Conservation (phyloP, 2,329 filamentous ascomycete species). For the Hypoxylon sp. region DNA sequence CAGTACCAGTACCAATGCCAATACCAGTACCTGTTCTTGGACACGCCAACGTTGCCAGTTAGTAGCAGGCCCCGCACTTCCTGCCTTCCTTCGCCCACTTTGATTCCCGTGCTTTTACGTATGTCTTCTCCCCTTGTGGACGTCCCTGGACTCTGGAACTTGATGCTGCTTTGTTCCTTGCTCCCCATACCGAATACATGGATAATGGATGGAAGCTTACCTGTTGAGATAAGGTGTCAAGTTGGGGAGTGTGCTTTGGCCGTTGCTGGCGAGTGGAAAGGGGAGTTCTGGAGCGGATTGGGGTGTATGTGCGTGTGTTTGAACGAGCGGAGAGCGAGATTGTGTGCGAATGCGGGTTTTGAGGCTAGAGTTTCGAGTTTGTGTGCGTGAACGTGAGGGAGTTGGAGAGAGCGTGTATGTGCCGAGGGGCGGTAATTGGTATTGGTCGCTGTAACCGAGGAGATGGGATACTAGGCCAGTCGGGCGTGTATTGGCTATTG, state of each 20-base stretch:
- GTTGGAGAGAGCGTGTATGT: not conserved
- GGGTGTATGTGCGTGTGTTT: slow-evolving; percentile 4
- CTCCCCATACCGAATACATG: not conserved
- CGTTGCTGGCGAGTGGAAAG: not conserved
- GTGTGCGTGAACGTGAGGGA: not conserved
- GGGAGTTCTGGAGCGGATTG: not conserved
- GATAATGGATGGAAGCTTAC: slow-evolving; percentile 5
- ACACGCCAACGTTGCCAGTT: slow-evolving; percentile 12
- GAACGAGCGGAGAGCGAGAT: not conserved
- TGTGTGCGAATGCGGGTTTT: not conserved
- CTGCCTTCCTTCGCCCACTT: not conserved
- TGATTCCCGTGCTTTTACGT: slow-evolving; percentile 8
- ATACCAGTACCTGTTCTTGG: not conserved
- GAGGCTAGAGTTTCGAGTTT: not conserved
- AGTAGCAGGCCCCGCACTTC: slow-evolving; percentile 10
- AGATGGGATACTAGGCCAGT: not conserved
- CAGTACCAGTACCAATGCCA: too few species aligned
- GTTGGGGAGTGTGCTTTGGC: not conserved
- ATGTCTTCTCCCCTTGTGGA: slow-evolving; percentile 1
- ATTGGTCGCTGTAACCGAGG: not conserved
- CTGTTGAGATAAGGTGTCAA: not conserved
- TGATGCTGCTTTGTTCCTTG: not conserved
- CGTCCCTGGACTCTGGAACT: slow-evolving; percentile 8
- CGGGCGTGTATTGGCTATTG: not conserved
- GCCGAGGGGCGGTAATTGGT: not conserved